A percentile compares a stretch with the other conserved stretches of the same genome.
phyloP scores from a whole-genome alignment of 345 rosid species.

The Eucalyptus camaldulensis region DNA sequence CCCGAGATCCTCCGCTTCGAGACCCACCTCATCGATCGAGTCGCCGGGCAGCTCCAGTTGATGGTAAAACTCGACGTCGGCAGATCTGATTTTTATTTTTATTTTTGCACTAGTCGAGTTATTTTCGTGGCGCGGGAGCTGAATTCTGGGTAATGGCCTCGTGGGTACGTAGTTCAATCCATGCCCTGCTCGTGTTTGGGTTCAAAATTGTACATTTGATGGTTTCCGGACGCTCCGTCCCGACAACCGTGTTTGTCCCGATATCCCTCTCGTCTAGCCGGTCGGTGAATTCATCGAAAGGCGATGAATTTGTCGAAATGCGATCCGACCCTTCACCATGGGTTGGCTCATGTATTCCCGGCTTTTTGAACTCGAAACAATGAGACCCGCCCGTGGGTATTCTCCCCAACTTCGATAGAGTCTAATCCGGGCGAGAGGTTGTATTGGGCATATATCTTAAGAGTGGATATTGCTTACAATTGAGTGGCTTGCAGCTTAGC shows the following conservation, averaged over 20 bases:
- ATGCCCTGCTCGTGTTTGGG: neutral
- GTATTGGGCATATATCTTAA: neutral
- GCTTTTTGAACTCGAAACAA: neutral
- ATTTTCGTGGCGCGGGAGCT: neutral
- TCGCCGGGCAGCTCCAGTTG: constrained; percentile 46
- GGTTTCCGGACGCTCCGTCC: neutral
- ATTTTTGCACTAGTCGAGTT: neutral
- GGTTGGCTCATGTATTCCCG: neutral
- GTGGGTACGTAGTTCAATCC: neutral
- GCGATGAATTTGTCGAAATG: neutral
- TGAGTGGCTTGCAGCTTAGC: neutral
- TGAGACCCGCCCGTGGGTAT: neutral
- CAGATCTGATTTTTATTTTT: neutral
- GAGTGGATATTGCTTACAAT: neutral
- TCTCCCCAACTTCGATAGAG: neutral
- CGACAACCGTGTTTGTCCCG: neutral
- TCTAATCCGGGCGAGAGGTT: neutral
- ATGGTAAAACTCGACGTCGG: constrained; percentile 15
- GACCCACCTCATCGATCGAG: constrained; percentile 36
- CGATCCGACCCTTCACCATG: neutral
- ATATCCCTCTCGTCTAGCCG: neutral
- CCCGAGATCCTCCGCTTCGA: constrained; percentile 75
- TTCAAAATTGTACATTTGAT: neutral
- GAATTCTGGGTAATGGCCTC: neutral
- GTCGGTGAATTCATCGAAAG: neutral